Conservation (phyloP, 1,284 basidiomycete genomes). For the Moesziomyces parantarcticus region DNA sequence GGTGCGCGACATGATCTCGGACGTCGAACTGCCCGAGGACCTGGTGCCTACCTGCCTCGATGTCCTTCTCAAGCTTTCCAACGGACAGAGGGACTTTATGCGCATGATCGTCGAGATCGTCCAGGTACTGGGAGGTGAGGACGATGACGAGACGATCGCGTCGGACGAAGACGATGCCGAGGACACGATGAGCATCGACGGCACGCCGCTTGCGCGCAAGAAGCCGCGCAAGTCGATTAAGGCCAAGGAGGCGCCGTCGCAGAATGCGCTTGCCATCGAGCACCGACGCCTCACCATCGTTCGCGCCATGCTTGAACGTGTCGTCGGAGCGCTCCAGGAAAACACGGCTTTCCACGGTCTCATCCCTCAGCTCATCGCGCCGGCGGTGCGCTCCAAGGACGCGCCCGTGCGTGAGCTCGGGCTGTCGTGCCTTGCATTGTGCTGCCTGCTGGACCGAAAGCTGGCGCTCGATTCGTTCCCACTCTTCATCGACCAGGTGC, state of each 20-base stretch:
- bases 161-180: conserved; percentile 43
- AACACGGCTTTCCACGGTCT: conserved; percentile 93
- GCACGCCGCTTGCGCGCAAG: conserved; percentile 39
- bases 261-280: conserved; percentile 51
- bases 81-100: conserved; percentile 89
- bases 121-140: conserved; percentile 70
- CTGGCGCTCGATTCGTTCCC: conserved; percentile 92
- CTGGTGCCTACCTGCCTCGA: conserved; percentile 87
- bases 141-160: conserved; percentile 69
- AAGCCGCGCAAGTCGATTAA: conserved; percentile 43
- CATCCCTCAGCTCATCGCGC: conserved; percentile 87
- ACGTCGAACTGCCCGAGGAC: conserved; percentile 80
- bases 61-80: conserved; percentile 83
- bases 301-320: conserved; percentile 88
- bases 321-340: conserved; percentile 78
- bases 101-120: conserved; percentile 93
- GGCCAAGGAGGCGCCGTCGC: conserved; percentile 20
- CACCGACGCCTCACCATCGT: conserved; percentile 73
- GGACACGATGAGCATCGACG: conserved; percentile 43
- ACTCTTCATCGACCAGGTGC: conserved; percentile 86
- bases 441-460: conserved; percentile 87
- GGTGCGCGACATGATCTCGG: conserved; percentile 73
- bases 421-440: conserved; percentile 84
- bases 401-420: conserved; percentile 85
- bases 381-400: conserved; percentile 88